Base-by-base conservation (phyloP, 1,139 yeast species). In the Sugiyamaella novakii region DNA sequence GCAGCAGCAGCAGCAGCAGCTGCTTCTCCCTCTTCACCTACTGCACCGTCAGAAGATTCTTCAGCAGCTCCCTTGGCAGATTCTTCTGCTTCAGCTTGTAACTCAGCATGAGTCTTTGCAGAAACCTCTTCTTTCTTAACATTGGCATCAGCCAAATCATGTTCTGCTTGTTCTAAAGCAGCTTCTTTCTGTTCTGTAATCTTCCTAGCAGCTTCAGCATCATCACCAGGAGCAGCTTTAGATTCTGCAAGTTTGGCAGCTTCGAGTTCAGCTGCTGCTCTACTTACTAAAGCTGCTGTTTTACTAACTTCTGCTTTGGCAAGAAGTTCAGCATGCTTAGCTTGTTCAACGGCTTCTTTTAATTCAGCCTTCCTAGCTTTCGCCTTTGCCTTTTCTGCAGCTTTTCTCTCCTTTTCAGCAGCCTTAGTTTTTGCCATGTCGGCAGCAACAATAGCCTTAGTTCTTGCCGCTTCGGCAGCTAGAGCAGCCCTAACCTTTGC, bases 81-180 rank as follows among this genome's bases (percentile, higher is more conserved):
- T 5, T 21, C 42, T 11, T 18, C 34, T 12, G 79, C 82, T 56
- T 76, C 80, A 53, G 74, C 81, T 55, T 74, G 75, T 15, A 38
- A 27, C 19, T 38, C 29, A 38, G 42, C 38, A 55, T 76, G 83
- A 59, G 73, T 76, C 59, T 67, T 70, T 52, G 63, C 65, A 43
- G 64, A 61, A 57, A 66, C 74, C 54, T 67, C 71, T 24, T 60
- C 68, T 48, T 69, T 73, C 54, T 67, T 75, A 64, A 76, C 79
- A 34, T 18, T 49, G n/a, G 51, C 46, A 17, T 44, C 31, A 10
- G 49, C 34, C 6, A 44, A 38, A 5, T 50, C 44, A 11, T 27
- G 12, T 22, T 43, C 48, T 24, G 49, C 57, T 12, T 42, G 47
- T 14, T 31, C 51, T 15, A 56, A 37, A 27, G 54, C 54, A 12